Conservation (phyloP, 176 grass and related monocot species). For the Aegilops longissima region DNA sequence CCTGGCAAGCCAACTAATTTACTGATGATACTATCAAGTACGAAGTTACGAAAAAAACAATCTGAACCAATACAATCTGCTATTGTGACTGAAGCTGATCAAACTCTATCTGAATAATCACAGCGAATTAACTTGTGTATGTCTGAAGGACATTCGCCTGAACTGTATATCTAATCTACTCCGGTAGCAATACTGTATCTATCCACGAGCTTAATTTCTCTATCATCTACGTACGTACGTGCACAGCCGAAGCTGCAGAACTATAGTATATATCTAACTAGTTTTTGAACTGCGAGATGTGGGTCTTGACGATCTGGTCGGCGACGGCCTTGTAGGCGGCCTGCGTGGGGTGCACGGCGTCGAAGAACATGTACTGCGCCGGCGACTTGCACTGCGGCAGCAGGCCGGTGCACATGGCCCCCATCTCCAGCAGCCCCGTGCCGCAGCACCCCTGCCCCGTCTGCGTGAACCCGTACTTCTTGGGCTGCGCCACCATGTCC, state of each 20-base stretch:
- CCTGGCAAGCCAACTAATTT: neutral
- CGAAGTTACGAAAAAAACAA: neutral
- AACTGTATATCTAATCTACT: neutral
- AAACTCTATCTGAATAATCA: neutral
- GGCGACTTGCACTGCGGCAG: slow-evolving; percentile 40
- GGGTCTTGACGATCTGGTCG: slow-evolving; percentile 32
- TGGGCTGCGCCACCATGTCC: slow-evolving; percentile 45
- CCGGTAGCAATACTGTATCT: neutral
- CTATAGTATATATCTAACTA: neutral
- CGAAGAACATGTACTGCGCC: slow-evolving; percentile 52
- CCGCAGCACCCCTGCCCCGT: slow-evolving; percentile 46
- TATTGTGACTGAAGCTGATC: neutral
- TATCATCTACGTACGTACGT: neutral
- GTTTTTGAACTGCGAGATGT: slow-evolving; percentile 18
- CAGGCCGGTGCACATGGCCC: slow-evolving; percentile 32
- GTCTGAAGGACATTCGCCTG: neutral
- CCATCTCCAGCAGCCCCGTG: slow-evolving; percentile 39
- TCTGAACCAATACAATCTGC: neutral
- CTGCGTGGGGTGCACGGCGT: slow-evolving; percentile 66
- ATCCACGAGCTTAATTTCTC: neutral
- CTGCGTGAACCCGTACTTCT: slow-evolving; percentile 53
- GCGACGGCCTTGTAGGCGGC: slow-evolving; percentile 51
- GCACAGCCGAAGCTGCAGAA: neutral
- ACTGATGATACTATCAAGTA: neutral
- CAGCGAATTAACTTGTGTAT: neutral